These are phyloP conservation scores for Fraxinus paxiana DNA, from an alignment of 305 asterid species.

Conservation along the genomic window DNA sequence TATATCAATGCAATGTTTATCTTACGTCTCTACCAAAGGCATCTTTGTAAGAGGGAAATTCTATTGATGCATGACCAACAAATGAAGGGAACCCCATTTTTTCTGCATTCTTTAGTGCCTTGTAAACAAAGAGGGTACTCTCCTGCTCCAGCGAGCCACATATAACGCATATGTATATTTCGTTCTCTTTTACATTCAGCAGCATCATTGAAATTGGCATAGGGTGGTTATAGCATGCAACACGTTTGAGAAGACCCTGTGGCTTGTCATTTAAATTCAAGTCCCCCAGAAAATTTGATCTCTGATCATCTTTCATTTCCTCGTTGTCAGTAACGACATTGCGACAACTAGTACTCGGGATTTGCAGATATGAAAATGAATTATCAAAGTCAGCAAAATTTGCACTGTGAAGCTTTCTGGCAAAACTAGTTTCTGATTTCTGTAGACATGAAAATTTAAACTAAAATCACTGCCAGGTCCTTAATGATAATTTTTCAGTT, in stretches of 20 bases:
- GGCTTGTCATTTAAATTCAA: constrained; percentile 31
- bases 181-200: constrained; percentile 52
- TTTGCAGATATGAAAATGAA: constrained; percentile 33
- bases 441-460: constrained; percentile 27
- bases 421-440: constrained; percentile 30
- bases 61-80: constrained; percentile 58
- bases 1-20: constrained; percentile 18
- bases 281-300: constrained; percentile 25
- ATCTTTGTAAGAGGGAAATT: constrained; percentile 39
- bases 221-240: constrained; percentile 66
- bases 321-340: constrained; percentile 27
- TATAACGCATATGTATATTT: constrained; percentile 54
- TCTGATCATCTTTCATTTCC: constrained; percentile 35
- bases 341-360: constrained; percentile 28
- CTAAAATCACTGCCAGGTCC: constrained; percentile 17
- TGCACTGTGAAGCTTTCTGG: constrained; percentile 26
- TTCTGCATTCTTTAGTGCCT: constrained; percentile 45
- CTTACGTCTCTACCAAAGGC: constrained; percentile 65
- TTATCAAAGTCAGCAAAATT: constrained; percentile 31
- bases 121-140: constrained; percentile 61
- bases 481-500: constrained; percentile 13
- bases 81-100: constrained; percentile 64
- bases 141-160: constrained; percentile 55
- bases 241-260: constrained; percentile 42
- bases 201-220: constrained; percentile 65